Evolutionary conservation across 2,329 filamentous ascomycete species (phyloP).

Genomic region (Neopestalotiopsis sp.): DNA sequence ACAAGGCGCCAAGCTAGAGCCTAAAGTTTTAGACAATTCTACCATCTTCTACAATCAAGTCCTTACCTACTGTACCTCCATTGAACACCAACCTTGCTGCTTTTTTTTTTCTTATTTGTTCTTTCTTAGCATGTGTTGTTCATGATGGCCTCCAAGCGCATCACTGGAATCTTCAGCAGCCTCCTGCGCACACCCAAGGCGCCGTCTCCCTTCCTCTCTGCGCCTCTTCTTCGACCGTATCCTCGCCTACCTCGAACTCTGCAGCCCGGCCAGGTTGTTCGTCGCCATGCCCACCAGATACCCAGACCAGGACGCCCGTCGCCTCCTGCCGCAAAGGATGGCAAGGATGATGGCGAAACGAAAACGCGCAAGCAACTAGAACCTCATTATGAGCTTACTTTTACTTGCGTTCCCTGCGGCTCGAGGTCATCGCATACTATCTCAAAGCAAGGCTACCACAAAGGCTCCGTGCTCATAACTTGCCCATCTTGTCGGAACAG

Average conservation of each 20-base stretch:
- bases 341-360: constrained; percentile 23
- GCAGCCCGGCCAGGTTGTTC: constrained; percentile 25
- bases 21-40: not conserved
- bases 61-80: not conserved
- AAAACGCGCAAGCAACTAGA: constrained; percentile 39
- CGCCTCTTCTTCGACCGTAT: constrained; percentile 27
- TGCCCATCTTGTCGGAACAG: constrained; percentile 86
- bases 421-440: constrained; percentile 82
- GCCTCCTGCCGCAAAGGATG: constrained; percentile 6
- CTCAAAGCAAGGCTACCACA: constrained; percentile 94
- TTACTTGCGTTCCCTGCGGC: constrained; percentile 89
- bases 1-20: not conserved
- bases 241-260: constrained; percentile 29
- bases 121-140: not conserved
- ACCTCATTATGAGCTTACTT: constrained; percentile 84
- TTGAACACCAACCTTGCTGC: not conserved
- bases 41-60: not conserved
- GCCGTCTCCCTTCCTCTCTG: constrained; percentile 17
- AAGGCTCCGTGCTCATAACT: constrained; percentile 85
- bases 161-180: constrained; percentile 20
- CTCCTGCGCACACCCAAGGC: constrained; percentile 22
- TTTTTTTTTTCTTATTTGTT: not conserved
- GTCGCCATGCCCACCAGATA: constrained; percentile 34
- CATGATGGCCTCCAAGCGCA: constrained; percentile 30
- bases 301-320: constrained; percentile 28